Base-by-base conservation (phyloP, 805 yeast species). In the Kuraishia borneana region DNA sequence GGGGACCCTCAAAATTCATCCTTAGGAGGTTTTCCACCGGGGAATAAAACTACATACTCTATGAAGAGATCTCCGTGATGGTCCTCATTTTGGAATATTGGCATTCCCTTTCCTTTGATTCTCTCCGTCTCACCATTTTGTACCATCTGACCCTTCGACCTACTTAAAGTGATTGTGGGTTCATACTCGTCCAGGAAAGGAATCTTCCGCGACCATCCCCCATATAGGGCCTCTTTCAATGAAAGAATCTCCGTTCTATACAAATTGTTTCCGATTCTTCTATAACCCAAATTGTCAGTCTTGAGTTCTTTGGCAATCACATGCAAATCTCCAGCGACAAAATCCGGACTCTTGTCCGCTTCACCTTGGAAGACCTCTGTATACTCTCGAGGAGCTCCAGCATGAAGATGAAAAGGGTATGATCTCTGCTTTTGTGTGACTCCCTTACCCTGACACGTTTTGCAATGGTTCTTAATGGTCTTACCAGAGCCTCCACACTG, bases 91-190 rank as follows among this genome's bases (percentile, higher is more conserved):
- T 59, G 65, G 18, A 47, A 43, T 4, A 63, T 40, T 2, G 97
- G 97, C 96, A 92, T 85, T 18, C 98, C 98, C 46, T 70, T 77
- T 5, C 83, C 87, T 40, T 64, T 58, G 22, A 89, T 43, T 3
- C 65, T 54, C 53, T 92, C 95, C 6, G 81, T 63, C 43, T 84
- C 82, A 2, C 94, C 94, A 46, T 75, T 61, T 30, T 60, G 42
- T 2, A 83, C 75, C 7, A 65, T 48, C 21, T 58, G 58, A 14
- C 88, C 87, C 6, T 45, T 41, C 2, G 48, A 43, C 38, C 95
- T 68, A 25, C 56, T 39, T 3, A 85, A 34, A 0, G 42, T 45
- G 2, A 75, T 53, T 16, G 67, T 51, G 21, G 60, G 58, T 32
- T 73, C 68, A 21, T 67, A 68, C 16, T 62, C 63, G 50, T 83